Evolutionary conservation across 2,329 filamentous ascomycete genomes (phyloP).

Genomic region (Fusarium sacchari): DNA sequence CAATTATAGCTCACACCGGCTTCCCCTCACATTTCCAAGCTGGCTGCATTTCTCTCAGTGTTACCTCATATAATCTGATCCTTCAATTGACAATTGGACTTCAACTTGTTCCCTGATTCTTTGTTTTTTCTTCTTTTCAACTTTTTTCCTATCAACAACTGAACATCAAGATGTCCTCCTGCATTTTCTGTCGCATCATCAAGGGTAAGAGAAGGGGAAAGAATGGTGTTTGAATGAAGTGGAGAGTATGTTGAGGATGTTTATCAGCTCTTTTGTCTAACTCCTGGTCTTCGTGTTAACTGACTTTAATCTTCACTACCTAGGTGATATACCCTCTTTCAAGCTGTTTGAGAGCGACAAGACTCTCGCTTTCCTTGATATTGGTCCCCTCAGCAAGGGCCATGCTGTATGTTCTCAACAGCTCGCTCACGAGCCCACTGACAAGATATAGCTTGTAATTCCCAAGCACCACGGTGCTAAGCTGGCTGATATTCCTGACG

Average conservation of each 20-base stretch:
- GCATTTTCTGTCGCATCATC: constrained; percentile 98
- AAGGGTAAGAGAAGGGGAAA: constrained; percentile 68
- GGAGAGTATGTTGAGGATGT: constrained; percentile 33
- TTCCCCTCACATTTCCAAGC: constrained; percentile 3
- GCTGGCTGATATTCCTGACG: constrained; percentile 91
- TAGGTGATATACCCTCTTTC: constrained; percentile 96
- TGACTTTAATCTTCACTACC: constrained; percentile 11
- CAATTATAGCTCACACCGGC: background rate
- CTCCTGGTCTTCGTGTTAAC: background rate
- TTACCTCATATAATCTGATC: background rate
- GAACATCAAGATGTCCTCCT: constrained; percentile 55
- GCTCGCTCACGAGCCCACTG: constrained; percentile 3
- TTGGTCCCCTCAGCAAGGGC: constrained; percentile 86
- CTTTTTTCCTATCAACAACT: background rate
- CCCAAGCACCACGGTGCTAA: constrained; percentile 95
- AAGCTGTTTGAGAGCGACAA: constrained; percentile 97
- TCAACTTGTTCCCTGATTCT: background rate
- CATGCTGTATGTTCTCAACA: constrained; percentile 75
- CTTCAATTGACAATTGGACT: background rate
- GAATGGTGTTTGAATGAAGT: background rate
- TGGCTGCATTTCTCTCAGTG: background rate
- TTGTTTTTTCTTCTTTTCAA: background rate
- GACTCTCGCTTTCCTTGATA: constrained; percentile 95
- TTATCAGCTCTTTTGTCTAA: constrained; percentile 4
- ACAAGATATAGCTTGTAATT: constrained; percentile 79